These are phyloP conservation scores for Aristolochia fimbriata DNA, from an alignment of 164 flowering plant species.

Conservation along the genomic window DNA sequence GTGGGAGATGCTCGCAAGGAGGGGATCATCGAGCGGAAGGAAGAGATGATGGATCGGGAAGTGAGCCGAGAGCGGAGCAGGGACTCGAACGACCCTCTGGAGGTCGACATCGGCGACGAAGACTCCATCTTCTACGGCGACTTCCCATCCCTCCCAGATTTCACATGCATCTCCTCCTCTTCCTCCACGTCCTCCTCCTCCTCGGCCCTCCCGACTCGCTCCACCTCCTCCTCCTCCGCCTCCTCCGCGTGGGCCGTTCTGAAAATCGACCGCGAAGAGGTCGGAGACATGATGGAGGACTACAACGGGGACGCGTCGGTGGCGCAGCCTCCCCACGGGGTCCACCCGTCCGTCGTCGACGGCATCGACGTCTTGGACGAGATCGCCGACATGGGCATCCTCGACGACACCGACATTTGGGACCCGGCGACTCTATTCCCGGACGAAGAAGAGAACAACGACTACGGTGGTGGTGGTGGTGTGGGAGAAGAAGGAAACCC, in stretches of 20 bases:
- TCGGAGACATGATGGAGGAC: background rate
- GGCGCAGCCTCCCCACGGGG: background rate
- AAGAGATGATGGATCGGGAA: background rate
- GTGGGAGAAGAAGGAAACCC: background rate
- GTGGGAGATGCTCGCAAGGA: too few species aligned
- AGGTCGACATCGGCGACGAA: conserved; percentile 24
- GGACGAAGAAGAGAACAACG: conserved; percentile 13
- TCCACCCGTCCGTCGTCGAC: too few species aligned
- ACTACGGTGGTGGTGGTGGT: background rate
- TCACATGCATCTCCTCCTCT: conserved; percentile 80
- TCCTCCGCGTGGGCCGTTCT: conserved; percentile 45
- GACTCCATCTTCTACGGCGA: conserved; percentile 35
- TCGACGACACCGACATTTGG: conserved; percentile 52
- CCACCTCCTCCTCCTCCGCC: conserved; percentile 15
- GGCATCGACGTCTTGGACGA: conserved; percentile 65
- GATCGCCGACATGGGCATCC: conserved; percentile 65
- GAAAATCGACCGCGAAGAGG: conserved; percentile 32
- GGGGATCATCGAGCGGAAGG: background rate
- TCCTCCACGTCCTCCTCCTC: conserved; percentile 58
- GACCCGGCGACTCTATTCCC: conserved; percentile 50
- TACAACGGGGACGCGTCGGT: too few species aligned
- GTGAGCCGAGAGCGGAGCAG: background rate
- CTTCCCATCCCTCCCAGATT: conserved; percentile 69
- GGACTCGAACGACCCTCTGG: conserved; percentile 11
- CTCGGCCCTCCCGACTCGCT: conserved; percentile 33